Evolutionary conservation across 2,329 filamentous ascomycete genomes (phyloP), one percentile per base, ranked within the genome.

Genomic region (Pseudocercospora crystallina): DNA sequence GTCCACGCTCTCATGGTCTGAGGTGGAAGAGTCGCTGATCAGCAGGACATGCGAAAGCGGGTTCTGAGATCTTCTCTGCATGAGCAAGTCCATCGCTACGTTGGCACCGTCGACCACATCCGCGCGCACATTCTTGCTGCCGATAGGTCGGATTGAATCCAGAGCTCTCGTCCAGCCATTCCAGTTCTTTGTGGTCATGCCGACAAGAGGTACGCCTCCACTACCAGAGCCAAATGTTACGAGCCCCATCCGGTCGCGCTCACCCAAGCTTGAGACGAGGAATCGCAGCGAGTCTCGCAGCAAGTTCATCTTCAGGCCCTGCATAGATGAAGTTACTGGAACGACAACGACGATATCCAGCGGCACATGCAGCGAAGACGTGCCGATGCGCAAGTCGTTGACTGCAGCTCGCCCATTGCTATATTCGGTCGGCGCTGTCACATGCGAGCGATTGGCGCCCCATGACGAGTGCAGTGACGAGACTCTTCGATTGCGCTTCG

Each of bases 31-130:
- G 68, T 99, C 94, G 74, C 94, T 97, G 69, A 99, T 97, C 58
- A 99, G 80, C 71, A 99, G 82, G 61, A 99, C 97, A 9, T 90
- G 92, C 1, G 94, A 92, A 46, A 99, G 86, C 0, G 94, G 90
- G 67, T 97, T 99, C 71, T 87, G 92, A 61, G 91, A 89, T 73
- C 95, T 96, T 62, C 94, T 85, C 73, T 96, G 91, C 94, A 99
- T 99, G 51, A 99, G 80, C 48, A 99, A 75, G 69, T 99, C 94
- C 94, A 99, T 97, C 41, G 94, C 94, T 43, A 96, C 90, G 63
- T 97, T 99, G 31, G 92, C 94, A 26, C 94, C 94, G 68, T 99
- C 94, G 2, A 99, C 92, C 11, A 97, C 91, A 73, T 99, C 94
- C 1, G 92, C 92, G 10, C 94, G 87, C 65, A 96, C 84, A 68